Evolutionary conservation across 768 basidiomycete species (phyloP).

Genomic region (Suillus subalutaceus): DNA sequence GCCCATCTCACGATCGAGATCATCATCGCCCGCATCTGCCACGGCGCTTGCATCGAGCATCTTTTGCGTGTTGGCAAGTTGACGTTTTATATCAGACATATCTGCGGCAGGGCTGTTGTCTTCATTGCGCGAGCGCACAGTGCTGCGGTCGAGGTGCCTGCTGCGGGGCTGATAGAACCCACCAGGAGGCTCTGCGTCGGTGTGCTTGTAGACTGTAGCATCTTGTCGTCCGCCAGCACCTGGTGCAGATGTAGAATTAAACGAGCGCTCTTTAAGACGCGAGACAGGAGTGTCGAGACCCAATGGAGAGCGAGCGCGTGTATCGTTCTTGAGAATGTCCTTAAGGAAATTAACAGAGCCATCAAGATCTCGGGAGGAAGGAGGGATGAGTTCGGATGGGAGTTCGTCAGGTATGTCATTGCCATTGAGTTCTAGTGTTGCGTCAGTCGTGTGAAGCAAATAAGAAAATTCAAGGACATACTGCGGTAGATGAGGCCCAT

Average conservation of each 20-base stretch:
- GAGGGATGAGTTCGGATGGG: constrained; percentile 88
- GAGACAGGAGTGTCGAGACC: constrained; percentile 57
- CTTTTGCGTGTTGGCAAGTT: constrained; percentile 75
- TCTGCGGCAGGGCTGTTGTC: constrained; percentile 65
- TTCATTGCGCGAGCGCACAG: constrained; percentile 76
- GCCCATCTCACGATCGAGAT: constrained; percentile 86
- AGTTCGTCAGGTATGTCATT: constrained; percentile 86
- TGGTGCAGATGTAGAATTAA: constrained; percentile 55
- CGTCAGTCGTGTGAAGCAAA: constrained; percentile 1
- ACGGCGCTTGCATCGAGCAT: constrained; percentile 77
- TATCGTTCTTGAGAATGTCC: constrained; percentile 85
- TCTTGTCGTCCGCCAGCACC: constrained; percentile 71
- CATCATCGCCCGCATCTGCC: constrained; percentile 84
- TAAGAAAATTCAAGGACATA: constrained; percentile 44
- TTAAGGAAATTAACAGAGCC: constrained; percentile 89
- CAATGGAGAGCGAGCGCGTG: constrained; percentile 68
- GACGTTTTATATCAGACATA: constrained; percentile 84
- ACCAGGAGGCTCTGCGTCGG: constrained; percentile 57
- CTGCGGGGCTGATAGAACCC: constrained; percentile 79
- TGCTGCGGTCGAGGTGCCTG: constrained; percentile 84
- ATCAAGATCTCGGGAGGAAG: constrained; percentile 88
- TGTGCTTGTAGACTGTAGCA: constrained; percentile 91
- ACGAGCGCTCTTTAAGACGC: constrained; percentile 69
- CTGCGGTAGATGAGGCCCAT: constrained; percentile 98
- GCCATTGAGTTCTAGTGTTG: constrained; percentile 77